phyloP scores from a whole-genome alignment of 148 eudicot genomes.

The Arbutus unedo region DNA sequence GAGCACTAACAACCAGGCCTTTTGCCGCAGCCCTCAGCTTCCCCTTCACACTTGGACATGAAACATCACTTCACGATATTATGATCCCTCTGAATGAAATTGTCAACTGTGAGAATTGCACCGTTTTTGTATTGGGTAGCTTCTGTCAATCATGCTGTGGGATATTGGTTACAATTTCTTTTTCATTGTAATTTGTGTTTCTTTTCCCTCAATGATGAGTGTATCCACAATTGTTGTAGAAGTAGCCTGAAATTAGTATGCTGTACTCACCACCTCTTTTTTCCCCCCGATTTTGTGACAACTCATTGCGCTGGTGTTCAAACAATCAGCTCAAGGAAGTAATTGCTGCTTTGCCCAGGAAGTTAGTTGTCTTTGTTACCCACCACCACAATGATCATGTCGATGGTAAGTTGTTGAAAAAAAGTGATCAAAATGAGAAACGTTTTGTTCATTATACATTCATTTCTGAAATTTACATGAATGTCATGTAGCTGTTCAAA shows the following conservation, averaged over 20 bases:
- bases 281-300: not conserved
- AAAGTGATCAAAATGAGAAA: not conserved
- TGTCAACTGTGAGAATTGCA: not conserved
- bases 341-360: constrained; percentile 73
- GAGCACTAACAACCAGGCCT: not conserved
- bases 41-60: not conserved
- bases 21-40: not conserved
- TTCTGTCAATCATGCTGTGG: not conserved
- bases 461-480: not conserved
- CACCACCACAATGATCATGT: constrained; percentile 95
- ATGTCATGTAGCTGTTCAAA: not conserved
- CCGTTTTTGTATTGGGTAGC: constrained; percentile 7
- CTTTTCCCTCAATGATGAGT: not conserved
- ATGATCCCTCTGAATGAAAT: not conserved
- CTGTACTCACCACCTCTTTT: not conserved
- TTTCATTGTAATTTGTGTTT: constrained; percentile 8
- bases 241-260: not conserved
- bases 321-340: constrained; percentile 63
- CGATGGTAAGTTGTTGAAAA: constrained; percentile 57
- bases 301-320: constrained; percentile 14
- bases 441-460: not conserved
- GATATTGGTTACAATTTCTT: not conserved
- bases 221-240: not conserved
- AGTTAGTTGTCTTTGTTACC: constrained; percentile 82
- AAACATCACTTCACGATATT: not conserved